Conservation (phyloP, 768 basidiomycete genomes). For the Tephrocybe sp. region DNA sequence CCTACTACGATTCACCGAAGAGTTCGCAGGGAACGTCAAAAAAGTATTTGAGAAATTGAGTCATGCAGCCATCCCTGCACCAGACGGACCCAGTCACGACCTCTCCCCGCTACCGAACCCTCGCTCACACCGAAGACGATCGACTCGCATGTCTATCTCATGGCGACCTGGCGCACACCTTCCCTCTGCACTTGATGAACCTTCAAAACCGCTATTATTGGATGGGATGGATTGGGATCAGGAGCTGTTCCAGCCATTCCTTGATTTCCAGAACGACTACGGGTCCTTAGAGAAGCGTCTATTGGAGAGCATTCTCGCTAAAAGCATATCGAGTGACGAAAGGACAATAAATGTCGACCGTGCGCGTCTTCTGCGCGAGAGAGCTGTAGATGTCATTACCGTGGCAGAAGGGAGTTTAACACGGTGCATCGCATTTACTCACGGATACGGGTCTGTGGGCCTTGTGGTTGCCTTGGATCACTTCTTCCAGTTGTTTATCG, state of each 20-base stretch:
- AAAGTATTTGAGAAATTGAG: conserved; percentile 76
- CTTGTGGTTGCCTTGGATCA: conserved; percentile 75
- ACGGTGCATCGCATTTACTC: conserved; percentile 79
- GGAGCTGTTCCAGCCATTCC: conserved; percentile 90
- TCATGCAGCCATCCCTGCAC: conserved; percentile 27
- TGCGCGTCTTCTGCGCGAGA: conserved; percentile 72
- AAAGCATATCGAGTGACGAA: conserved; percentile 44
- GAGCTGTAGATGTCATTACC: conserved; percentile 71
- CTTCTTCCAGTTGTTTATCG: conserved; percentile 71
- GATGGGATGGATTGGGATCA: conserved; percentile 81
- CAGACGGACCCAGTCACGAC: conserved; percentile 21
- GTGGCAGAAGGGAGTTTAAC: conserved; percentile 78
- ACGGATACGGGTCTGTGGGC: conserved; percentile 81
- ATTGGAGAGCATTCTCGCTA: conserved; percentile 58
- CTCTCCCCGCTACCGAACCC: conserved; percentile 8
- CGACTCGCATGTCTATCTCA: conserved; percentile 67
- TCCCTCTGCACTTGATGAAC: conserved; percentile 22
- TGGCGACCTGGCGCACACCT: conserved; percentile 45
- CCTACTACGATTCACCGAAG: conserved; percentile 74
- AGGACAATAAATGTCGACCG: conserved; percentile 41
- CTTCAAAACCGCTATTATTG: conserved; percentile 21
- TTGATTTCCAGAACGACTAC: conserved; percentile 89
- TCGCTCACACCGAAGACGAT: conserved; percentile 47
- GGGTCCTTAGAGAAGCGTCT: conserved; percentile 71
- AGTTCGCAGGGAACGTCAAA: conserved; percentile 73